Evolutionary conservation across 768 basidiomycete genomes (phyloP).

Genomic region (Tricholoma matsutake): DNA sequence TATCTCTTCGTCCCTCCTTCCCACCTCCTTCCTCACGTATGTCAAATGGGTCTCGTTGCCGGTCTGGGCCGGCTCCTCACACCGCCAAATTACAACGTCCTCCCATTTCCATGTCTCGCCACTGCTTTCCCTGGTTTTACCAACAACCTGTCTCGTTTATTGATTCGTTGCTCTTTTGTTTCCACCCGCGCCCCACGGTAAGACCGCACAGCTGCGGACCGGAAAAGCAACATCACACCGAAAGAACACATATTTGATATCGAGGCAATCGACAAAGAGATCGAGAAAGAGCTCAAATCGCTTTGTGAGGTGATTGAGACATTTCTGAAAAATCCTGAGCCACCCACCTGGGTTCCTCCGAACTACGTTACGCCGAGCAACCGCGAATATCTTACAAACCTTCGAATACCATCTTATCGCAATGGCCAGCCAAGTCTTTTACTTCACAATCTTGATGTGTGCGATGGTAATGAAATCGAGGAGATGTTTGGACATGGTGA

Average conservation of each 20-base stretch:
- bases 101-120: no score
- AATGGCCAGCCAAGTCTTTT: neutral
- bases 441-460: neutral
- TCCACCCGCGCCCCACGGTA: no score
- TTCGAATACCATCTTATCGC: neutral
- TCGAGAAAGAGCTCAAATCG: neutral
- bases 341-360: conserved; percentile 1
- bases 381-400: neutral
- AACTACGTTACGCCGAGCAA: neutral
- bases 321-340: neutral
- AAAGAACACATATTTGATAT: neutral
- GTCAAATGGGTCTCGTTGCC: no score
- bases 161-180: no score
- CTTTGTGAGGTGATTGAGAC: neutral
- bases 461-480: neutral
- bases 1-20: no score
- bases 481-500: neutral
- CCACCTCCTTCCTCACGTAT: no score
- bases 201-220: neutral
- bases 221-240: neutral
- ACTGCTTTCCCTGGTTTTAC: no score
- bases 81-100: no score
- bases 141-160: no score
- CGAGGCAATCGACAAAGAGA: neutral
- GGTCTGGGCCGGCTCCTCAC: no score